Conservation (phyloP, 2,329 filamentous ascomycete genomes). For the Microdochium nivale region DNA sequence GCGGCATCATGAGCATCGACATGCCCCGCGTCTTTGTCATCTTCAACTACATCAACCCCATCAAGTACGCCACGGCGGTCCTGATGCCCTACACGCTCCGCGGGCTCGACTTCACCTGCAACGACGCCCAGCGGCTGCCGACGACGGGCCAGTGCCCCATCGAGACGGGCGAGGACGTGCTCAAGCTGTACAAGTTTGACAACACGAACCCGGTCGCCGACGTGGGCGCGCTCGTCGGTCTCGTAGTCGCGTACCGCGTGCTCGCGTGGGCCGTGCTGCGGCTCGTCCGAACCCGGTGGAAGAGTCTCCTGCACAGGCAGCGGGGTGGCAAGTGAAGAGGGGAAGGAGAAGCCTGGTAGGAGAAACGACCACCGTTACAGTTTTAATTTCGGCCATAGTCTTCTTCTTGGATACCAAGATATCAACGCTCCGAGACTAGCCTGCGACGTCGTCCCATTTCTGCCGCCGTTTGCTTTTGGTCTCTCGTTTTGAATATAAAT, state of each 20-base stretch:
- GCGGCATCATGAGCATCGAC: conserved; percentile 61
- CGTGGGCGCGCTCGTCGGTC: conserved; percentile 53
- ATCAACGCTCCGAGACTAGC: too few species aligned
- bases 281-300: conserved; percentile 44
- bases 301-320: conserved; percentile 15
- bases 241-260: conserved; percentile 56
- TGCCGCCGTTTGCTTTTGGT: too few species aligned
- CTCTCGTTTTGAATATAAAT: too few species aligned
- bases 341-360: too few species aligned
- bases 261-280: conserved; percentile 53
- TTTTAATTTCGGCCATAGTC: too few species aligned
- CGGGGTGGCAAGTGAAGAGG: neutral
- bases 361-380: too few species aligned
- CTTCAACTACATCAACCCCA: conserved; percentile 64
- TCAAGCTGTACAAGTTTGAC: conserved; percentile 57
- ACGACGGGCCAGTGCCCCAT: conserved; percentile 53
- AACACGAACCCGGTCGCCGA: conserved; percentile 52
- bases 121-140: conserved; percentile 46
- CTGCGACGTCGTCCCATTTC: too few species aligned
- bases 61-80: conserved; percentile 61
- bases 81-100: conserved; percentile 57
- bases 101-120: conserved; percentile 55
- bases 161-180: conserved; percentile 55
- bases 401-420: too few species aligned
- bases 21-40: conserved; percentile 58